Percentiles rank a stretch among this genome's conserved stretches.
These are phyloP conservation scores for Luffa acutangula DNA, from an alignment of 306 rosid genomes.

Conservation along the genomic window DNA sequence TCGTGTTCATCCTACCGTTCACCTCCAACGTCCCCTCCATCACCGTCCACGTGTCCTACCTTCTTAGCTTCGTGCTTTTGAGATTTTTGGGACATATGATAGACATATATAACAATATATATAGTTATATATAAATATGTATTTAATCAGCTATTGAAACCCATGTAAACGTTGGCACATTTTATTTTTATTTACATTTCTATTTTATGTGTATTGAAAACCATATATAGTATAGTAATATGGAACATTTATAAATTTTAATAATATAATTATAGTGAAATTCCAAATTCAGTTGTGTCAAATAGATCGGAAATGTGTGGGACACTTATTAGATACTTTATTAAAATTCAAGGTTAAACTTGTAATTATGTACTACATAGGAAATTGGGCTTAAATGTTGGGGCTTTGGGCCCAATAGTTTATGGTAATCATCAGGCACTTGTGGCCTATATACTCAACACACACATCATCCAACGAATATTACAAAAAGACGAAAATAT, in stretches of 20 bases:
- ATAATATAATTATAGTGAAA: no score
- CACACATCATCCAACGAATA: not conserved
- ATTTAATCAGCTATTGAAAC: not conserved
- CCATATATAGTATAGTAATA: not conserved
- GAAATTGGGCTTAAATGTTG: not conserved
- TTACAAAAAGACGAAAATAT: not conserved
- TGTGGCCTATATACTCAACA: not conserved
- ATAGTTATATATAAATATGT: not conserved
- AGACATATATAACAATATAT: not conserved
- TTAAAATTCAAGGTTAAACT: no score
- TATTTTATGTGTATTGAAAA: not conserved
- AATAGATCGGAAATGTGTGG: no score
- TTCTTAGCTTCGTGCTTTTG: not conserved
- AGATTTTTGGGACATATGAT: not conserved
- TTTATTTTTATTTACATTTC: not conserved
- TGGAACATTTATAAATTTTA: no score
- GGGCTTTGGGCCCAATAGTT: not conserved
- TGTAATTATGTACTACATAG: no score
- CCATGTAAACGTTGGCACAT: not conserved
- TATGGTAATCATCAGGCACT: not conserved
- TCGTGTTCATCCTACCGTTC: constrained; percentile 29
- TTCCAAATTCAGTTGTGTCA: no score
- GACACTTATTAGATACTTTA: no score
- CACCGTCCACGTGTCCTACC: constrained; percentile 7
- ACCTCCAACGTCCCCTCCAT: constrained; percentile 32